A percentile compares a stretch with the other conserved stretches of the same genome.
phyloP scores from a whole-genome alignment of 2,329 filamentous ascomycete species.

The Sporothrix mexicana region DNA sequence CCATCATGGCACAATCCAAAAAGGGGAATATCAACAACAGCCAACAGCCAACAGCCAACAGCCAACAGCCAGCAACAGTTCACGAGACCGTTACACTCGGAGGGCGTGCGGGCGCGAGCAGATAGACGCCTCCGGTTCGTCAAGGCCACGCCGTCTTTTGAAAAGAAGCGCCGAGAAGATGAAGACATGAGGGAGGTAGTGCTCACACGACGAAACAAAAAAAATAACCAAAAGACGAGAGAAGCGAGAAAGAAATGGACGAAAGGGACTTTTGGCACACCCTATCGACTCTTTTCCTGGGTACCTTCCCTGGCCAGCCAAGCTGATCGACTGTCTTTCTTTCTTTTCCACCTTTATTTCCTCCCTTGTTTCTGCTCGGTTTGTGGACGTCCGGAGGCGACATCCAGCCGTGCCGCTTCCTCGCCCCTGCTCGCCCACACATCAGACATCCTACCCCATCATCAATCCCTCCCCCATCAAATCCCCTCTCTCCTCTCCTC shows the following conservation, averaged over 20 bases:
- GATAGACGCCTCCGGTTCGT: not conserved
- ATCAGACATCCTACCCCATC: not conserved
- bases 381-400: conserved; percentile 24
- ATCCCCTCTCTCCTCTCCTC: conserved; percentile 14
- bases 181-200: not conserved
- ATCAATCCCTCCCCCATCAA: not conserved
- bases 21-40: conserved; percentile 5
- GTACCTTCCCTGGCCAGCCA: not conserved
- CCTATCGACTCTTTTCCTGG: not conserved
- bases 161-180: not conserved
- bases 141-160: not conserved
- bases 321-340: not conserved
- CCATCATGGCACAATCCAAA: not conserved
- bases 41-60: not conserved
- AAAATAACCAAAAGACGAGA: not conserved
- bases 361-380: not conserved
- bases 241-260: not conserved
- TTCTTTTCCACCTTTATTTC: no score
- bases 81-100: not conserved
- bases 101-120: not conserved
- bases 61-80: not conserved
- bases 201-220: not conserved
- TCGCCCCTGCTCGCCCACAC: conserved; percentile 15
- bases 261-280: not conserved
- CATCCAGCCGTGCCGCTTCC: conserved; percentile 28